phyloP scores from a whole-genome alignment of 2,329 filamentous ascomycete genomes.

The Sporothrix luriei region DNA sequence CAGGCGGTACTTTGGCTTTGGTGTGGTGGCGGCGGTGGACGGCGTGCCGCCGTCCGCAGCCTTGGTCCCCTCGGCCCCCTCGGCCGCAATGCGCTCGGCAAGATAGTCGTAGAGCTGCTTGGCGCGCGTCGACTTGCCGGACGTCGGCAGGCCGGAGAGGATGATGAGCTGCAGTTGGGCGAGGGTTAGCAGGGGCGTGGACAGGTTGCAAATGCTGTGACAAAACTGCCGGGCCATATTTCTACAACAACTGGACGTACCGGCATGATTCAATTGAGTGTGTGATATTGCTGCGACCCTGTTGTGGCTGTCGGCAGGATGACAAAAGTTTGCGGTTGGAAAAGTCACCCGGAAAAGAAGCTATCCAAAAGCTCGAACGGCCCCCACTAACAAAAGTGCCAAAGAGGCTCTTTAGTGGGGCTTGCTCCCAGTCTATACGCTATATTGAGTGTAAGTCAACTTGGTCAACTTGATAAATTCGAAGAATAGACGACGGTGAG shows the following conservation, averaged over 20 bases:
- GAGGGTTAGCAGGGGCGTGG: background rate
- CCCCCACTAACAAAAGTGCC: background rate
- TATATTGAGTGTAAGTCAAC: background rate
- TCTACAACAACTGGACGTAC: slow-evolving; percentile 10
- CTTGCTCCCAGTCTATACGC: background rate
- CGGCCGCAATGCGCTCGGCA: slow-evolving; percentile 54
- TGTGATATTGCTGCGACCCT: background rate
- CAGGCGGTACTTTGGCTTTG: slow-evolving; percentile 60
- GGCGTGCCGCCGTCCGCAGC: background rate
- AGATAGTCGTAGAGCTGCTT: slow-evolving; percentile 68
- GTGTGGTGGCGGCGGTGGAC: background rate
- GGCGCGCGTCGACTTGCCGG: slow-evolving; percentile 68
- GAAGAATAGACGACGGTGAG: background rate
- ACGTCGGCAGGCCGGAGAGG: slow-evolving; percentile 67
- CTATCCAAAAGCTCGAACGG: background rate
- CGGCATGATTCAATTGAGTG: slow-evolving; percentile 25
- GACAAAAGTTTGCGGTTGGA: background rate
- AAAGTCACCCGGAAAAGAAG: slow-evolving; percentile 21
- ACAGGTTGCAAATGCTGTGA: background rate
- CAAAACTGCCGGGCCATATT: background rate
- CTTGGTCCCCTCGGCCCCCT: slow-evolving; percentile 37
- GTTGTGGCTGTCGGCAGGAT: background rate
- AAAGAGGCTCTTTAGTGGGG: slow-evolving; percentile 10
- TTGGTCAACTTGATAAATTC: background rate
- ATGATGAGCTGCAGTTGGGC: slow-evolving; percentile 60